Base-by-base conservation (phyloP, 805 yeast species). In the Sporopachydermia lactativora region DNA sequence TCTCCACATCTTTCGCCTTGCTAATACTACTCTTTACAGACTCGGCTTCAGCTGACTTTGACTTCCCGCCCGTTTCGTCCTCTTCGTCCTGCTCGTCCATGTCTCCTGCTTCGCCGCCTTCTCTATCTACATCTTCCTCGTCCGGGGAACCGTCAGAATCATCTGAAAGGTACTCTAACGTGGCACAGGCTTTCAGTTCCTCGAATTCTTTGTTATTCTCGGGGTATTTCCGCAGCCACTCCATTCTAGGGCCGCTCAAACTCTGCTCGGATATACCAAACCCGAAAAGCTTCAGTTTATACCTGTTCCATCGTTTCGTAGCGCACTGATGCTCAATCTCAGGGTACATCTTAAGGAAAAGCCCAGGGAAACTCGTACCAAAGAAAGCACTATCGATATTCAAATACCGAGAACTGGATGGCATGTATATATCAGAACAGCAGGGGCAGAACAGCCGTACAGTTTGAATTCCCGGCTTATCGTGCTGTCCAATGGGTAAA, bases 351-450 rank as follows among this genome's bases (percentile, higher is more conserved):
- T 86, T 82, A 45, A 92, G 74, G 52, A 92, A 81, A 49, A 92
- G 70, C 2, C 96, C 96, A 1, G 96, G 92, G 62, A 92, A 92
- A 28, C 94, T 78, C 0, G 97, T 85, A 3, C 98, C 97, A 64
- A 94, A 92, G 53, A 81, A 92, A 1, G 97, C 96, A 3, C 98
- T 98, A 59, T 92, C 98, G 36, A 92, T 74, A 53, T 84, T 83
- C 43, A 82, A 64, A 59, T 83, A 88, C 46, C 95, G 68, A n/a
- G 88, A 76, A 42, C 86, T 78, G 42, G 80, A 75, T 1, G 97
- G 97, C 39, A 85, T 61, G 59, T 92, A 92, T 35, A 89, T 68
- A 53, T 92, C 98, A 54, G 79, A 75, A 61, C 98, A 92, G 55
- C 89, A 78, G 1, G 98, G 96, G 61, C 98, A 92, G 58, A 79